Conservation (phyloP, 768 basidiomycete genomes). For the Phanerodontia chrysosporium region DNA sequence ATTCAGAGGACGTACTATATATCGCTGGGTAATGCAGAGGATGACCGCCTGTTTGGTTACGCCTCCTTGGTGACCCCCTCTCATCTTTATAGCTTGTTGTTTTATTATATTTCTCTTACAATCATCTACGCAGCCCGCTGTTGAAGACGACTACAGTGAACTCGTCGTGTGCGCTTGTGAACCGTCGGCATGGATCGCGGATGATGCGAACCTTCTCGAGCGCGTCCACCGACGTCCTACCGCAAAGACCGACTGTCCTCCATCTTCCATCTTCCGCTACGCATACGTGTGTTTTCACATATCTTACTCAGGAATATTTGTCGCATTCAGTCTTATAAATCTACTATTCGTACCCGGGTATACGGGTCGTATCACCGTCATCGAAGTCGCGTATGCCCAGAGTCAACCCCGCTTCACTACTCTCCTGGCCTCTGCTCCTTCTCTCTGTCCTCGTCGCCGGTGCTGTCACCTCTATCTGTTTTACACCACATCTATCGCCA, state of each 20-base stretch:
- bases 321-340: no score
- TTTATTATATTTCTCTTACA: neutral
- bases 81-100: neutral
- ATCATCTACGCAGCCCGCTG: neutral
- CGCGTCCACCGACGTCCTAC: no score
- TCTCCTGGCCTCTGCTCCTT: neutral
- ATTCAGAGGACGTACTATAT: neutral
- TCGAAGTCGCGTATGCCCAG: conserved; percentile 1
- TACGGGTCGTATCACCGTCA: neutral
- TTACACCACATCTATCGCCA: neutral
- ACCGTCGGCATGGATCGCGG: no score
- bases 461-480: neutral
- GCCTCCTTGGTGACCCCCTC: neutral
- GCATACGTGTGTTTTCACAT: no score
- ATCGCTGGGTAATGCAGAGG: conserved; percentile 1
- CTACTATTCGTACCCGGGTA: neutral
- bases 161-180: no score
- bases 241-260: no score
- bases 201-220: no score
- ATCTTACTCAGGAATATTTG: no score
- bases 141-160: no score
- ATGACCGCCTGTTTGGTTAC: neutral
- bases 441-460: neutral
- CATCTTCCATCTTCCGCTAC: no score
- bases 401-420: neutral